These are phyloP conservation scores for Hypoxylon sp. DNA, from an alignment of 2,329 filamentous ascomycete species.

Conservation along the genomic window DNA sequence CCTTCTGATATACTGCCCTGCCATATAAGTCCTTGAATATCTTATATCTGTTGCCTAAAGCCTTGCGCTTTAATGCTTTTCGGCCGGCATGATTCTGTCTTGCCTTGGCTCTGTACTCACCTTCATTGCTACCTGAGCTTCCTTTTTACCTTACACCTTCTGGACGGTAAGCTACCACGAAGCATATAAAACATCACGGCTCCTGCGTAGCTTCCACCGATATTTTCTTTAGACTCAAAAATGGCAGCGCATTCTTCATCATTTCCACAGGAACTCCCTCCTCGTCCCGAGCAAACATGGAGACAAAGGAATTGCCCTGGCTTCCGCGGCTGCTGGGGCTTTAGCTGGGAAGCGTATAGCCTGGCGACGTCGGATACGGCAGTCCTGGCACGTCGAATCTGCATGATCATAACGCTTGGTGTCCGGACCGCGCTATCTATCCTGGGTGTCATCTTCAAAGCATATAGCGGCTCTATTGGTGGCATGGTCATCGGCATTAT, in stretches of 20 bases:
- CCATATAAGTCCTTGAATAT: not conserved
- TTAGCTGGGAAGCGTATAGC: constrained; percentile 40
- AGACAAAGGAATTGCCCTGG: constrained; percentile 34
- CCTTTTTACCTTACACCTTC: not conserved
- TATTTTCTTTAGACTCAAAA: not conserved
- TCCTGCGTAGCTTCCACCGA: not conserved
- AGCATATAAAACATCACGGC: not conserved
- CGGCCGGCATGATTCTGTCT: not conserved
- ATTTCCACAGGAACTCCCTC: constrained; percentile 37
- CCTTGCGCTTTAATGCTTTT: not conserved
- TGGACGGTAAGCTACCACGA: not conserved
- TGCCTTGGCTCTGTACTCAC: not conserved
- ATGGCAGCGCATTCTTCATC: constrained; percentile 15
- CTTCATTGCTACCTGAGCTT: constrained; percentile 1
- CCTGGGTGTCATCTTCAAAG: constrained; percentile 25
- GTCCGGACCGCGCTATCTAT: constrained; percentile 33
- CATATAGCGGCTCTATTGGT: constrained; percentile 25
- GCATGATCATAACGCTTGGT: constrained; percentile 25
- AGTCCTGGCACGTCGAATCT: constrained; percentile 26
- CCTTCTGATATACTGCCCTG: constrained; percentile 2
- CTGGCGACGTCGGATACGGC: constrained; percentile 16
- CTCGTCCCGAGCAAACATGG: constrained; percentile 31
- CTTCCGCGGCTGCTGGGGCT: constrained; percentile 35
- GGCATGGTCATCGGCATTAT: constrained; percentile 34
- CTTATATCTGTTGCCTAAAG: not conserved